Conservation (phyloP, 164 flowering plant species). For the Chimonanthus praecox region DNA sequence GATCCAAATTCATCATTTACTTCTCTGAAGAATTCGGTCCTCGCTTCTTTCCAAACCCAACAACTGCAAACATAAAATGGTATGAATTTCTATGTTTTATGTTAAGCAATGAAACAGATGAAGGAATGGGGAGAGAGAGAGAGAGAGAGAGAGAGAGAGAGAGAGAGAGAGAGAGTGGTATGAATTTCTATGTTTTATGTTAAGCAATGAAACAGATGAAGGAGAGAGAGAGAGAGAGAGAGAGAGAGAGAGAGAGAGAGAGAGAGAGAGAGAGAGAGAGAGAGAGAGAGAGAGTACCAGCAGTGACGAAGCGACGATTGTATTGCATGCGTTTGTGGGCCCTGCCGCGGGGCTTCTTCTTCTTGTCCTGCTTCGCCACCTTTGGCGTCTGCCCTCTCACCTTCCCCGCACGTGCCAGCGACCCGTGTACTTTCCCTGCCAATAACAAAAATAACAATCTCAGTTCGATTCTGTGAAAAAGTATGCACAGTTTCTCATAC, state of each 20-base stretch:
- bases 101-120: too few relatives aligned
- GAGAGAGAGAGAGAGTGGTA: neutral
- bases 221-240: too few relatives aligned
- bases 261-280: neutral
- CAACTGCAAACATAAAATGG: conserved; percentile 37
- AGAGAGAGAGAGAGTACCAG: conserved; percentile 38
- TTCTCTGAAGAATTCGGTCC: conserved; percentile 94
- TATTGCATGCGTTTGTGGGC: conserved; percentile 94
- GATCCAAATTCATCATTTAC: conserved; percentile 17
- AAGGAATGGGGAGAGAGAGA: too few relatives aligned
- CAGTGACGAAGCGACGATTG: conserved; percentile 91
- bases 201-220: too few relatives aligned
- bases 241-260: neutral
- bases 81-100: too few relatives aligned
- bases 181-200: too few relatives aligned
- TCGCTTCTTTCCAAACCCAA: conserved; percentile 88
- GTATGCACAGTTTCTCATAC: too few relatives aligned
- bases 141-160: neutral
- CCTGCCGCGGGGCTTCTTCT: conserved; percentile 90
- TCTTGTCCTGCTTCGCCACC: conserved; percentile 91
- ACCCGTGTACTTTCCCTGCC: conserved; percentile 89
- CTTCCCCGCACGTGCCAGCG: conserved; percentile 90
- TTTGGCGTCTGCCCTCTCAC: conserved; percentile 91
- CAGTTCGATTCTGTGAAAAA: too few relatives aligned
- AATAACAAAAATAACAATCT: neutral